Evolutionary conservation across 2,329 filamentous ascomycete species (phyloP), one percentile per base, ranked within the genome.

Genomic region (Pleoardoris graminearum): DNA sequence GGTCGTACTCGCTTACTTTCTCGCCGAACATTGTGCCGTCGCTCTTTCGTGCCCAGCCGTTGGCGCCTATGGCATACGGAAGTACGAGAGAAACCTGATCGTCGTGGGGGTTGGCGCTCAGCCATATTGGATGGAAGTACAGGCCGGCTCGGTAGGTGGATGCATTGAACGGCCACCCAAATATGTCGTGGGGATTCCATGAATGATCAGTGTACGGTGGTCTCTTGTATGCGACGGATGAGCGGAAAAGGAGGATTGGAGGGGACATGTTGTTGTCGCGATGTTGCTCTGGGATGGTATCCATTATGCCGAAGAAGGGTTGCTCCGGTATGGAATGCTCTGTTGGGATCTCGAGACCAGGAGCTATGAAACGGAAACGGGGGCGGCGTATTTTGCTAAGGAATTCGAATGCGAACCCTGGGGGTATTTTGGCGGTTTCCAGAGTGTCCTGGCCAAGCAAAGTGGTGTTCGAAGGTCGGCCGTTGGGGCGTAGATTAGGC

Each of bases 21-120:
- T 48, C 27, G 8, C 59, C 57, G 41, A 56, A 63, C 17, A 48
- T 19, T 4, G 54, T 29, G 7, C 61, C 55, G 30, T 63, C 57
- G 23, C 50, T 60, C 21, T 47, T 62, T 19, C 55, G 54, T 8
- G 54, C 57, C 37, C 57, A 58, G 1, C 55, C 59, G 16, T 58
- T 55, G 12, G 27, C 53, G 7, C 57, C 61, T n/a, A 63, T 62
- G 33, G 51, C 44, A 36, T 58, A 62, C 2, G 61, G 59, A 11
- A 64, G 55, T 21, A 61, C 32, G 11, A 62, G 46, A 6, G 29
- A 25, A 48, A 51, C 55, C 49, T 52, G 43, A 27, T 64, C 54
- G 5, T 58, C 53, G 17, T 23, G 53, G 22, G 42, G 41, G 19
- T 32, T 29, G 41, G 25, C 27, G 14, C 35, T 4, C 21, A 43